Conservation (phyloP, 2,329 filamentous ascomycete genomes). For the Pestalotiopsis sp. region DNA sequence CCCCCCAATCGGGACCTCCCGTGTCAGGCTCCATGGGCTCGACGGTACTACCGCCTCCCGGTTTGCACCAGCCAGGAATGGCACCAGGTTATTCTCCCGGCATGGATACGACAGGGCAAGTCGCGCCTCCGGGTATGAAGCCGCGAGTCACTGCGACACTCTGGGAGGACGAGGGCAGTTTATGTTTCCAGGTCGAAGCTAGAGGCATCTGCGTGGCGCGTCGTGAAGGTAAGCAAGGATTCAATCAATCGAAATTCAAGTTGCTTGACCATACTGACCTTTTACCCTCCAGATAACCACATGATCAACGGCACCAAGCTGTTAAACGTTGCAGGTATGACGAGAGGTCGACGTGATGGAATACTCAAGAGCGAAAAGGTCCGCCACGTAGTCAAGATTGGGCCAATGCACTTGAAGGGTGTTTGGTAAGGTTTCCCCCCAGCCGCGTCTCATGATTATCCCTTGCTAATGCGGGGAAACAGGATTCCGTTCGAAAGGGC, state of each 20-base stretch:
- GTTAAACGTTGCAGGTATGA: conserved; percentile 97
- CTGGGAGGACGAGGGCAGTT: conserved; percentile 97
- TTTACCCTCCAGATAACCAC: conserved; percentile 53
- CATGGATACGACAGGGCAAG: conserved; percentile 81
- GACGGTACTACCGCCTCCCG: conserved; percentile 70
- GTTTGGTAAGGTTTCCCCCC: conserved; percentile 70
- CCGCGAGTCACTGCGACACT: conserved; percentile 93
- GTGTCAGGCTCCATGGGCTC: conserved; percentile 69
- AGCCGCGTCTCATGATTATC: conserved; percentile 9
- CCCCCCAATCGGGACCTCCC: conserved; percentile 70
- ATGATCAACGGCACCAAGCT: conserved; percentile 99
- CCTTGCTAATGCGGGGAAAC: conserved; percentile 14
- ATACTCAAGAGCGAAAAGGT: conserved; percentile 98
- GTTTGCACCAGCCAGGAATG: conserved; percentile 52
- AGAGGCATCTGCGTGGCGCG: conserved; percentile 94
- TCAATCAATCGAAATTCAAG: neutral
- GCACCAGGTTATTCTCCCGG: conserved; percentile 55
- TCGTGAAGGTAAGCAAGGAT: conserved; percentile 63
- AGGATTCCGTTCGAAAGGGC: conserved; percentile 98
- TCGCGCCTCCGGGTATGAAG: conserved; percentile 92
- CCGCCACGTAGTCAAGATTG: conserved; percentile 96
- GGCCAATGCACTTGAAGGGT: conserved; percentile 97
- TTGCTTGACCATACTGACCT: neutral
- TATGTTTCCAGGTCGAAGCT: conserved; percentile 97
- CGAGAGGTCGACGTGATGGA: conserved; percentile 87